Percentiles rank a stretch among this genome's conserved stretches.
phyloP scores from a whole-genome alignment of 2,329 filamentous ascomycete species.

The Teratosphaeria pseudoeucalypti region DNA sequence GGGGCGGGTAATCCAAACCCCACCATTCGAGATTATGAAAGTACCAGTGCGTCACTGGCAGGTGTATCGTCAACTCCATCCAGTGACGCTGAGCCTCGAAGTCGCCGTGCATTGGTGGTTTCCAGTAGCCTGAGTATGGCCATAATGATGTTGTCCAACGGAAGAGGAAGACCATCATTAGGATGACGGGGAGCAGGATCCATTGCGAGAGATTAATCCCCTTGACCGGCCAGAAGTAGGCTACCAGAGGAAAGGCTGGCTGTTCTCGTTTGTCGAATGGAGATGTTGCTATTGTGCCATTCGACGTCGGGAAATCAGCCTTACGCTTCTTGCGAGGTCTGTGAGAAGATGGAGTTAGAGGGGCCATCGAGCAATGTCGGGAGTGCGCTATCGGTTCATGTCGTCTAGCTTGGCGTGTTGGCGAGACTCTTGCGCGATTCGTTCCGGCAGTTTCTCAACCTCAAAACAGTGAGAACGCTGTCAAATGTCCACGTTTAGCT shows the following conservation, averaged over 20 bases:
- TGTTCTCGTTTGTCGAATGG: conserved; percentile 34
- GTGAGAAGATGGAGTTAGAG: conserved; percentile 12
- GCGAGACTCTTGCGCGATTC: background rate
- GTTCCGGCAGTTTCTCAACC: background rate
- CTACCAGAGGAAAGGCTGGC: conserved; percentile 79
- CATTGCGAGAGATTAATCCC: conserved; percentile 71
- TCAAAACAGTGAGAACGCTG: background rate
- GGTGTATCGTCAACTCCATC: conserved; percentile 90
- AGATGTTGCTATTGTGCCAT: conserved; percentile 37
- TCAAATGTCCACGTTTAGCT: background rate
- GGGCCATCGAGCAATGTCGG: conserved; percentile 9
- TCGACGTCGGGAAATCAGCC: conserved; percentile 30
- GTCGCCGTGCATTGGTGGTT: conserved; percentile 87
- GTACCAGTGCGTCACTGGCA: conserved; percentile 93
- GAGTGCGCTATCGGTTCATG: background rate
- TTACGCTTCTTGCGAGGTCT: conserved; percentile 33
- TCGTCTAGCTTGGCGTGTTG: background rate
- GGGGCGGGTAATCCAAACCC: conserved; percentile 93
- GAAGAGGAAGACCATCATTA: conserved; percentile 87
- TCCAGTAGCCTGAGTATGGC: conserved; percentile 82
- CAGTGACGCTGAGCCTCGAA: conserved; percentile 97
- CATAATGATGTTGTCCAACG: conserved; percentile 86
- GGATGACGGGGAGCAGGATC: conserved; percentile 74
- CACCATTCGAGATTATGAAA: conserved; percentile 95
- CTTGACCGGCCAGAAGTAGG: conserved; percentile 89